Evolutionary conservation across 345 rosid species (phyloP), one percentile per base, ranked within the genome.

Genomic region (Pistacia vera): DNA sequence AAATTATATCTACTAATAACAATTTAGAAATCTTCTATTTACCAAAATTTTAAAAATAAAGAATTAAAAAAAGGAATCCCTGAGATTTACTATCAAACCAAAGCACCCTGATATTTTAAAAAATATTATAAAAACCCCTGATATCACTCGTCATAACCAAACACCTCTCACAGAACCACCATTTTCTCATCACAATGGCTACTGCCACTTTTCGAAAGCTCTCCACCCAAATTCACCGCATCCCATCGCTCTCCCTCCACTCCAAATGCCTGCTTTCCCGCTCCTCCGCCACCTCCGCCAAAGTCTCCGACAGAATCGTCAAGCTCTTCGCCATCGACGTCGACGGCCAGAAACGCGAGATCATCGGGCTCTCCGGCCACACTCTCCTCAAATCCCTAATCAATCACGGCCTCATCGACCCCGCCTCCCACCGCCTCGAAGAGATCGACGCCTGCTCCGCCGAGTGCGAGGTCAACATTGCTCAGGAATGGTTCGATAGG

Each of bases 381-480:
- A 91, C 97, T 18, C 97, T 96, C 44, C 94, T 96, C 60, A 90
- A 91, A 56, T 91, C 97, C 41, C 85, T 96, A 11, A 74, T 89
- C 25, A 91, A 93, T 79, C 70, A 78, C 66, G 94, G 97, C 13
- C 80, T 93, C 55, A 96, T 96, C 78, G 99, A 96, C 69, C 98
- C 98, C 35, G 91, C 83, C 18, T 96, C 99, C 28, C 98, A 93
- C 83, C 90, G 98, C 12, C 87, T 92, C 38, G 99, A 93, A 60
- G 98, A 96, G 65, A 93, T 96, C 88, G 99, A 96, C 13, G 99
- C 99, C 63, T 96, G 99, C 85, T 93, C 97, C 44, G 90, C 99
- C 14, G 99, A 96, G 77, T 96, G 98, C 87, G 99, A 96, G 90
- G 99, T 96, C 73, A 90, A 70, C 85, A 93, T 96, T 90, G 99